Base-by-base conservation (phyloP, 2,329 filamentous ascomycete genomes). In the Botrytis porri region DNA sequence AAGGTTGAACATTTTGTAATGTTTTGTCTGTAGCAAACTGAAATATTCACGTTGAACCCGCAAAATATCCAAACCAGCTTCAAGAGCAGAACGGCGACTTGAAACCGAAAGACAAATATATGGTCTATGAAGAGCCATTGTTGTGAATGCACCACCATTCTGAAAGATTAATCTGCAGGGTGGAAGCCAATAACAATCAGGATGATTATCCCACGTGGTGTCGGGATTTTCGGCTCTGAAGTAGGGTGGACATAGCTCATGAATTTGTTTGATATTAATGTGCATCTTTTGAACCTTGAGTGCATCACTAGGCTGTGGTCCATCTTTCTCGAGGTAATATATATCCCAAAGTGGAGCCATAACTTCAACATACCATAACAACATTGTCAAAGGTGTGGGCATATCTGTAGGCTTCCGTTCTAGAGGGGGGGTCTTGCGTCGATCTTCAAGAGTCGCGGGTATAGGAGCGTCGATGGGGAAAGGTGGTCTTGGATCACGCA, bases 81-180 rank as follows among this genome's bases (percentile, higher is more conserved):
- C 83, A 7, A 90, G 83, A 2, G 88, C 88, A 75, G 87, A 86
- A 6, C 83, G 82, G n/a, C 88, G 83, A 77, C 86, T 89, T 51
- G 82, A 81, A 9, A 83, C 79, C 20, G 87, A 85, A 25, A 87
- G 88, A 75, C 90, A 90, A 32, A 90, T 85, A 77, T 90, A 90
- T 0, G 88, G 88, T 37, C 88, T 84, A 74, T 91, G 89, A 57
- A 91, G 82, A 7, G 87, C 88, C 82, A 90, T 88, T 66, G 88
- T 80, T 73, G 86, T 85, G 77, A 90, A 89, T 0, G 85, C 82
- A 9, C 76, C 72, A 18, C 84, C 80, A 8, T 86, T 78, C 76
- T 88, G 86, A 22, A 86, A 84, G 67, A 86, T 78, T n/a, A 66
- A 84, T 82, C 73, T 83, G 81, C 57, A 87, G 82, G n/a, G 83